phyloP scores from a whole-genome alignment of 73 alveolate genomes.

The Tetrahymena elliotti region DNA sequence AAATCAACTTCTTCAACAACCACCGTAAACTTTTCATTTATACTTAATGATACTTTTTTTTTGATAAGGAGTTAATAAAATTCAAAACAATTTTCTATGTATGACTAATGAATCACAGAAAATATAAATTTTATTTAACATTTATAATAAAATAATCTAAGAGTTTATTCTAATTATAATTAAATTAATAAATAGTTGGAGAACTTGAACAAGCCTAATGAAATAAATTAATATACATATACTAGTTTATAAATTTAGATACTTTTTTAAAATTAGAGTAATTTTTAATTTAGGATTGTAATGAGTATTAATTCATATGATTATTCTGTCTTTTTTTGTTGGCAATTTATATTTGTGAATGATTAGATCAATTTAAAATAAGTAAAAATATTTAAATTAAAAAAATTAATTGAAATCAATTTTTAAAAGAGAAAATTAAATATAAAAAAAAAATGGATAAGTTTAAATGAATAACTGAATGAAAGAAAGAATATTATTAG shows the following conservation, averaged over 20 bases:
- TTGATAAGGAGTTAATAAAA: neutral
- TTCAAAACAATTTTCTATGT: no score
- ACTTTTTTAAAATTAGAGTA: neutral
- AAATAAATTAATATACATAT: neutral
- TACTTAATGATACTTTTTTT: neutral
- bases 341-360: neutral
- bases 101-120: no score
- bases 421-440: no score
- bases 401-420: no score
- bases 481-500: no score
- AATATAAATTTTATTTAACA: no score
- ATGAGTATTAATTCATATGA: neutral
- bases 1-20: conserved; percentile 55
- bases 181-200: neutral
- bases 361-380: no score
- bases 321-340: neutral
- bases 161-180: no score
- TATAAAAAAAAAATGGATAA: no score
- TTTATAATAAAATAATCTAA: no score
- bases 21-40: neutral
- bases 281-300: neutral
- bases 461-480: no score
- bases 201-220: neutral
- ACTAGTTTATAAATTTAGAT: neutral
- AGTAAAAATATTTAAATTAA: no score